phyloP scores from a whole-genome alignment of 768 basidiomycete species.

The Chalciporus pseudorubinellus region DNA sequence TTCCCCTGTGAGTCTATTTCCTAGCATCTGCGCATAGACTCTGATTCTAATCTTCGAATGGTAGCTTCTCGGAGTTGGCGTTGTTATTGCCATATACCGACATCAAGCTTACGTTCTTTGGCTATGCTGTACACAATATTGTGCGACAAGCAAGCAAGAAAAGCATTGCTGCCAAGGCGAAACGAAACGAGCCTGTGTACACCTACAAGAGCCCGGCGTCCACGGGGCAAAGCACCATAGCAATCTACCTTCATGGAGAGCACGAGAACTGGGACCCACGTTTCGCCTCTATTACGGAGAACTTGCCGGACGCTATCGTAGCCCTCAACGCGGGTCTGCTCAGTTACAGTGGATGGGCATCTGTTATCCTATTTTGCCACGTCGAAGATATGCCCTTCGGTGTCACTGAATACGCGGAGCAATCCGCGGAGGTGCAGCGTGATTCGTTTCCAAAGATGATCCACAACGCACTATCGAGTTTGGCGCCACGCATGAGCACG shows the following conservation, averaged over 20 bases:
- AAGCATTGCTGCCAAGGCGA: constrained; percentile 31
- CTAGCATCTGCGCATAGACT: background rate
- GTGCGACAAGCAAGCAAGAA: constrained; percentile 32
- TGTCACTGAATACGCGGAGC: constrained; percentile 37
- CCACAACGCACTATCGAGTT: constrained; percentile 21
- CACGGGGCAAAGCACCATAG: constrained; percentile 38
- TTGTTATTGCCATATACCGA: constrained; percentile 45
- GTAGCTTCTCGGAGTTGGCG: constrained; percentile 46
- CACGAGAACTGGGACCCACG: constrained; percentile 27
- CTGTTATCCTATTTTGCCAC: constrained; percentile 33
- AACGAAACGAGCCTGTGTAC: constrained; percentile 30
- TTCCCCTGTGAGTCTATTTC: constrained; percentile 37
- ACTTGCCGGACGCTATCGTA: constrained; percentile 41
- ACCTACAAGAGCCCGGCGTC: constrained; percentile 36
- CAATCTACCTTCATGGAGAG: constrained; percentile 35
- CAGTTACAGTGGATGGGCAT: constrained; percentile 37
- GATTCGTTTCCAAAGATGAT: constrained; percentile 32
- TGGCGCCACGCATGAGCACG: constrained; percentile 23
- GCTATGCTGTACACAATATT: constrained; percentile 31
- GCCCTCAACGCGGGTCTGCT: constrained; percentile 41
- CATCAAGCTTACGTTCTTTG: constrained; percentile 42
- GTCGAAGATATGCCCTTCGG: constrained; percentile 32
- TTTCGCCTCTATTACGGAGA: constrained; percentile 14
- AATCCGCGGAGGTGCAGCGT: constrained; percentile 32
- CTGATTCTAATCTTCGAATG: background rate